Evolutionary conservation across 441 rosid genomes (phyloP), one percentile per base, ranked within the genome.

Genomic region (Jatropha multifida): DNA sequence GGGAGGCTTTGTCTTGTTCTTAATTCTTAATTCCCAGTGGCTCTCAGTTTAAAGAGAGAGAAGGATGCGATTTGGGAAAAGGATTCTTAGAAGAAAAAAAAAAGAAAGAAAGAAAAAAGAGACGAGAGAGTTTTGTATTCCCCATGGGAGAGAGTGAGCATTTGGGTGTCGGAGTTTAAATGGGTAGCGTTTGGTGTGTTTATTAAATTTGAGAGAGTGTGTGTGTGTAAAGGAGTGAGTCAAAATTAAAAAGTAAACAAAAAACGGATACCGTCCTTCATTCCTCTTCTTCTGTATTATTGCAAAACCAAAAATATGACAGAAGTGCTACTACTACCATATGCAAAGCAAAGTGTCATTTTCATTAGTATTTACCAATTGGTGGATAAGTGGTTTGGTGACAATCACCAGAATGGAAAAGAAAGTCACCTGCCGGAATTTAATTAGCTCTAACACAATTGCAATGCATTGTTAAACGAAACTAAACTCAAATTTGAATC

Each of bases 1-100:
- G 40, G 32, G 12, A 27, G 23, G 8, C 3, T 64, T 78, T 73
- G 80, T 73, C 71, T 68, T 46, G 23, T 66, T 70, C 26, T 77
- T 56, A 32, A 15, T 41, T 41, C n/a, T 37, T 63, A 2, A 6
- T 37, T 12, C 11, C 27, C 32, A 32, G 32, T 32, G 32, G 32
- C 32, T 27, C 11, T 26, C 13, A 13, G 23, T 58, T 58, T 58
- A 40, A 62, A 41, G 12, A 54, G 60, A 62, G 62, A 15, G 65
- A 41, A 32, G 32, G 32, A 32, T 32, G 32, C 1, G 32, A 32
- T 32, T 32, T 32, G 32, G 32, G 32, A 32, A 32, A 42, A 4
- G 46, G 46, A 4, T 42, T 42, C 4, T 4, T 42, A 4, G 4
- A 42, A 42, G 7, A 42, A 42, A 42, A 8, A 42, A 42, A 8